Percentiles rank a stretch among this genome's conserved stretches.
phyloP scores from a whole-genome alignment of 176 grass and related monocot species.

The Oryza nivara region DNA sequence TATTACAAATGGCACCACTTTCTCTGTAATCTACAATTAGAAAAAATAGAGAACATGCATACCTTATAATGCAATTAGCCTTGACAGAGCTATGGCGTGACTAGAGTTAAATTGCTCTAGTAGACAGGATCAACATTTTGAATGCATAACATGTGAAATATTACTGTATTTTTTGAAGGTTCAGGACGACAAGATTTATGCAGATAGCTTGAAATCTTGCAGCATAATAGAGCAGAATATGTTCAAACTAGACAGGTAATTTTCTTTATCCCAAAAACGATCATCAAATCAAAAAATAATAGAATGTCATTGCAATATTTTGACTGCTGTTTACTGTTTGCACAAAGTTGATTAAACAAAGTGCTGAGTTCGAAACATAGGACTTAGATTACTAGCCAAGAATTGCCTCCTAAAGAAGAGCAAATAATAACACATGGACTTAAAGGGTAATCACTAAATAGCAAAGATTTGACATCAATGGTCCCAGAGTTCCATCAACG shows the following conservation, averaged over 20 bases:
- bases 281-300: not conserved
- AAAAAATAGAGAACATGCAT: not conserved
- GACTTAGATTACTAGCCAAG: not conserved
- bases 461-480: not conserved
- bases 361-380: not conserved
- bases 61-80: not conserved
- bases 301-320: not conserved
- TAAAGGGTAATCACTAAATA: too few relatives aligned
- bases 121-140: not conserved
- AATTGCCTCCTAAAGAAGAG: not conserved
- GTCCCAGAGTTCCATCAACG: not conserved
- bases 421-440: not conserved
- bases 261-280: not conserved
- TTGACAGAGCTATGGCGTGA: not conserved
- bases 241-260: not conserved
- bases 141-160: not conserved
- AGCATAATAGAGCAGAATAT: not conserved
- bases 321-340: not conserved
- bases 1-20: not conserved
- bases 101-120: conserved; percentile 2
- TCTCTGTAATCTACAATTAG: not conserved
- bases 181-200: not conserved
- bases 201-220: not conserved
- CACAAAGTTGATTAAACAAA: not conserved
- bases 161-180: not conserved